A percentile compares a stretch with the other conserved stretches of the same genome.
Conservation (phyloP, 108 stramenopile species). For the Cyclostephanos invisitatus region DNA sequence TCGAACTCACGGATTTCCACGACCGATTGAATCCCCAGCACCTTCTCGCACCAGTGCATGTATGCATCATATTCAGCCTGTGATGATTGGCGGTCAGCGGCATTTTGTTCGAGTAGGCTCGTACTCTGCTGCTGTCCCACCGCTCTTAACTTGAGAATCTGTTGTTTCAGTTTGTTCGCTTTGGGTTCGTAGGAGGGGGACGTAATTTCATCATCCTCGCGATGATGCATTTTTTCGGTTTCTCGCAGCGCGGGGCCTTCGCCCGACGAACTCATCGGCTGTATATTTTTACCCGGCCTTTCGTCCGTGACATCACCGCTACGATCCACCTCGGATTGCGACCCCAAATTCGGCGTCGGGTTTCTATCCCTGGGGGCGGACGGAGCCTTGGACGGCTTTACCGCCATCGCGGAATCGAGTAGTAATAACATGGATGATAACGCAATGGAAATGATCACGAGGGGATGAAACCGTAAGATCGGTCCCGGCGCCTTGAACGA, state of each 20-base stretch:
- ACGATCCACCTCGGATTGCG: neutral
- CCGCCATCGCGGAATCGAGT: constrained; percentile 1
- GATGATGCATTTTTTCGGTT: neutral
- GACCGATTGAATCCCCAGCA: constrained; percentile 60
- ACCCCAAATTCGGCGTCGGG: neutral
- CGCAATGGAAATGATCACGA: neutral
- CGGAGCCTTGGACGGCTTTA: constrained; percentile 1
- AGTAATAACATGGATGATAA: neutral
- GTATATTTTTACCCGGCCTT: neutral
- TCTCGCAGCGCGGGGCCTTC: too few species aligned
- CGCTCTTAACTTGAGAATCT: constrained; percentile 14
- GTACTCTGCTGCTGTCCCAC: constrained; percentile 8
- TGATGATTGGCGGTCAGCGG: neutral
- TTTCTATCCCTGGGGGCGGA: neutral
- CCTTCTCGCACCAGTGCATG: constrained; percentile 63
- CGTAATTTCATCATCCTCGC: neutral
- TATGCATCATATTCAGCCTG: constrained; percentile 37
- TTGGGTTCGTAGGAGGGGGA: neutral
- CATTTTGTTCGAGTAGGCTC: neutral
- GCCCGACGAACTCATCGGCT: neutral
- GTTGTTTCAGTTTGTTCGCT: constrained; percentile 12
- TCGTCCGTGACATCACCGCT: neutral
- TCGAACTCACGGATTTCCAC: constrained; percentile 71
- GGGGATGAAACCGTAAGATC: neutral
- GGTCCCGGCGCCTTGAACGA: neutral